Base-by-base conservation (phyloP, 768 basidiomycete species). In the Exsudoporus frostii region DNA sequence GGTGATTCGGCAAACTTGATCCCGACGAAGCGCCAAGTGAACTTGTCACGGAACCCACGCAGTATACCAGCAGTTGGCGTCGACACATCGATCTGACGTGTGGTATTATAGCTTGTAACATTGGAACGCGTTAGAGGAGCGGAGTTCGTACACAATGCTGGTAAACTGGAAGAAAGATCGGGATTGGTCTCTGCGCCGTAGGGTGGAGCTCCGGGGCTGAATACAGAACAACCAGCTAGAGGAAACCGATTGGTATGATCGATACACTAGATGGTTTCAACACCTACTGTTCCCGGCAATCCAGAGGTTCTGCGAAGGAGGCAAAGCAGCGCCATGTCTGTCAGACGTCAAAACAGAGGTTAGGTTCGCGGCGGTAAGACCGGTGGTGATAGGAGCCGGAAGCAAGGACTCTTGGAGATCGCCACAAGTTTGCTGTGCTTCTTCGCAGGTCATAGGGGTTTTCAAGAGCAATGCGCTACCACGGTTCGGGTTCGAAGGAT, bases 91-190 rank as follows among this genome's bases (percentile, higher is more conserved):
- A 53, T 57, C 30, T 64, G 58, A 27, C 36, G 43, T n/a, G 55
- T 41, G 22, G 34, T 48, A 19, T 64, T 55, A 20, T 50, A 37
- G 37, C 41, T 38, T 1, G 59, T 50, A 30, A 51, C 47, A 19
- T 55, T 60, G 20, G 58, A 50, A 20, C 50, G 62, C 25, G 55
- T 48, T 20, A 64, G 43, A 2, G 52, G 58, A 14, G 53, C 53
- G 3, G 63, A 58, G 27, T 62, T 65, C 9, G 50, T 48, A 33
- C 53, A 57, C 7, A 61, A 53, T 10, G 38, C 47, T 6, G 55
- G 55, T 20, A 54, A 51, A 10, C 34, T 19, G 7, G 42, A 39
- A 33, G 34, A 43, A 8, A 45, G 40, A 30, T 52, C 48, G 15
- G 32, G 34, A 20, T 7, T 25, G n/a, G 32, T 25, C 17, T 13